Evolutionary conservation across 768 basidiomycete genomes (phyloP), one percentile per base, ranked within the genome.

Genomic region (Mycena galopus): DNA sequence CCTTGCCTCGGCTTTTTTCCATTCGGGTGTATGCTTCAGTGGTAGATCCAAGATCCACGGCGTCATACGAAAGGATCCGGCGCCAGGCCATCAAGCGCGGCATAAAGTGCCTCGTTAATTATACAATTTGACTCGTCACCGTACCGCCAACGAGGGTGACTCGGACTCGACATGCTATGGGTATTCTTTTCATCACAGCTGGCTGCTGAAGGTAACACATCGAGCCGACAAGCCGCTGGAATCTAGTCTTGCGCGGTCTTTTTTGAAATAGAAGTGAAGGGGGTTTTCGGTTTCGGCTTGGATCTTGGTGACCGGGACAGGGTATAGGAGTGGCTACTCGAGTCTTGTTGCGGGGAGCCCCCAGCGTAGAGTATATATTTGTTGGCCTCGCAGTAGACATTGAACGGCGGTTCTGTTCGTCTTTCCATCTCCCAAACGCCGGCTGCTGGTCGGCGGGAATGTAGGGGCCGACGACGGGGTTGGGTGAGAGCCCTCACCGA

Each of bases 321-420:
- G 33, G 42, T 57, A 25, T 30, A 10, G n/a, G n/a, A n/a, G n/a
- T n/a, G n/a, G n/a, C n/a, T n/a, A n/a, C n/a, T 47, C 19, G 47
- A 57, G 4, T 58, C 65, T 32, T 57, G 67, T 32, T 21, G 62
- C 65, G 62, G 60, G 1, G 65, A 57, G 71, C 27, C 32, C 67
- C 50, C 59, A n/a, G 69, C 60, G 59, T 7, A 30, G 63, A 58
- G 61, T 44, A 67, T 68, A n/a, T 65, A 39, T 16, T 50, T 19
- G 60, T 63, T 6, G 39, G 39, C 14, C 7, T 39, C 11, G 35
- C n/a, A n/a, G n/a, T n/a, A n/a, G n/a, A n/a, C n/a, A n/a, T n/a
- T n/a, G n/a, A n/a, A n/a, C n/a, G n/a, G n/a, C n/a, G n/a, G n/a
- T n/a, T n/a, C n/a, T n/a, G n/a, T n/a, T n/a, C n/a, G n/a, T n/a